Evolutionary conservation across 2,329 filamentous ascomycete species (phyloP), one percentile per base, ranked within the genome.

Genomic region (Phialophora chinensis): DNA sequence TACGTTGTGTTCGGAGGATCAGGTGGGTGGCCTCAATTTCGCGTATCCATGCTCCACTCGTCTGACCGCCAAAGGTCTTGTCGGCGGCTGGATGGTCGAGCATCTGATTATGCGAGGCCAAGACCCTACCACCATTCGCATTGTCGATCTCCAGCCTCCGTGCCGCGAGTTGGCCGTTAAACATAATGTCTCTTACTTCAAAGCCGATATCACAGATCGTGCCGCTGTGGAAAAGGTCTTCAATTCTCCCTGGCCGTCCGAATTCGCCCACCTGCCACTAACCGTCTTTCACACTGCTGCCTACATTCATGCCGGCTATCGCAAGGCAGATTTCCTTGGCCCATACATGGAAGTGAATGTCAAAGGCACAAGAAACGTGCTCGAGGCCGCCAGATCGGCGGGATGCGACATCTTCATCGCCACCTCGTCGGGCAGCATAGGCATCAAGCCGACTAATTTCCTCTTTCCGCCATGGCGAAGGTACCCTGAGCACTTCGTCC

Each of bases 211-310:
- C 70, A 80, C 82, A 2, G 83, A 84, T 20, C 72, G 75, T 23
- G 68, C 75, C 3, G 80, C 79, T 1, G 81, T 84, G 0, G 66
- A 75, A 6, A 77, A 75, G 0, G 84, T 84, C 17, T 86, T 87
- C 63, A 73, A 76, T 5, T 75, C 76, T 25, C 77, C 81, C 4
- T 87, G 86, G 85, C 76, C 79, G 2, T 57, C 73, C 2, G 73
- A 74, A 1, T 77, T 80, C 4, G 76, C 80, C 4, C 55, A 74
- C 4, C 77, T 82, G 3, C 84, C 85, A 1, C 75, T 87, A 27
- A 86, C 85, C 0, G 85, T 87, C 14, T 86, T 85, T 71, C 85
- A 87, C 75, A 86, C 82, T 0, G 85, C 85, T 2, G 85, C 85
- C 0, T 78, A 81, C 4, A 86, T 87, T 65, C 77, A 84, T 11